Evolutionary conservation across 441 rosid species (phyloP), one percentile per base, ranked within the genome.

Genomic region (Erodium trifolium): DNA sequence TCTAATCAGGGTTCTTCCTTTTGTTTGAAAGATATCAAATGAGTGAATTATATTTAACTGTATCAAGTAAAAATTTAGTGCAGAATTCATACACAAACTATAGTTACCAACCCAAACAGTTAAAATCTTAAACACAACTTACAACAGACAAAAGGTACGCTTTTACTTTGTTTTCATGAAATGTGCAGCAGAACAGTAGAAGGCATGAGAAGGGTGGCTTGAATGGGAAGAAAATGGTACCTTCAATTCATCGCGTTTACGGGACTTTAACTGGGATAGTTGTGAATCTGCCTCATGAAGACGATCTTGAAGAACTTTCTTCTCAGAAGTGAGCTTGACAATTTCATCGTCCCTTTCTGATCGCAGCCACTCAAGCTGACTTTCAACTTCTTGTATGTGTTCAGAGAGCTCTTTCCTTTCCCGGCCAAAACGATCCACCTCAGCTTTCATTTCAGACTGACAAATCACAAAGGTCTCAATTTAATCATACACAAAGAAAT

Each of bases 321-420:
- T 92, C 81, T 93, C 99, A 60, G 90, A 68, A 14, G 78, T 74
- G 69, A 91, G 87, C 79, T 88, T 93, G 57, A 82, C 51, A 37
- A 89, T 81, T 85, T 87, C 96, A 72, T 93, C 99, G 71, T 91
- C 92, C 70, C 86, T 86, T 85, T 96, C 98, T 34, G 92, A 84
- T 9, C 96, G 97, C 65, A 91, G 80, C 98, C 99, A 96, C 75
- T 96, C 99, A 62, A 96, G 94, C 81, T 96, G 99, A 79, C 88
- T 84, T 78, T 96, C 96, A 75, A 81, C 84, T 75, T 91, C 98
- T 57, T 88, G 96, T 49, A 87, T 79, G 78, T 96, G 93, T 76
- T 93, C 96, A 41, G 82, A 78, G 73, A 87, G 89, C 68, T 91
- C 96, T 78, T 89, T 96, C 82, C 86, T 93, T 68, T 93, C 99